Evolutionary conservation across 805 yeast genomes (phyloP).

Genomic region (Spathaspora passalidarum): DNA sequence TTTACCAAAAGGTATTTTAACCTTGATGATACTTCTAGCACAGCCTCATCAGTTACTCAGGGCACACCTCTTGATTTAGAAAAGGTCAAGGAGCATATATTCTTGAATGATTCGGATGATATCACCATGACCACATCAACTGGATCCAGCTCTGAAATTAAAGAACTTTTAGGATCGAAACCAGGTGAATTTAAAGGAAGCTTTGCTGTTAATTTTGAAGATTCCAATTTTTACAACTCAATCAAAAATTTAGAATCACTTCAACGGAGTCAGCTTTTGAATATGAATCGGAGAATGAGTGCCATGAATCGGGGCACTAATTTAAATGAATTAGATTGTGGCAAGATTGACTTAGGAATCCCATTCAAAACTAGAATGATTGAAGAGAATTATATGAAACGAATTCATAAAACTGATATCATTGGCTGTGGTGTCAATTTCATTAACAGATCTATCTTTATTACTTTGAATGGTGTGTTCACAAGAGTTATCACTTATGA

Average conservation of each 20-base stretch:
- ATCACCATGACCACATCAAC: background rate
- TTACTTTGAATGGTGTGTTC: slow-evolving; percentile 76
- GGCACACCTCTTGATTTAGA: slow-evolving; percentile 25
- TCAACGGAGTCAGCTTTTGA: slow-evolving; percentile 30
- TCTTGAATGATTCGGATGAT: slow-evolving; percentile 12
- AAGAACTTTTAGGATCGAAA: slow-evolving; percentile 25
- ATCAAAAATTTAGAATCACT: slow-evolving; percentile 26
- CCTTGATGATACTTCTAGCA: slow-evolving; percentile 14
- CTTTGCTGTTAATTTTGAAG: slow-evolving; percentile 39
- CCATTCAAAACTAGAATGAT: slow-evolving; percentile 27
- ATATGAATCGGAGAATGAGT: slow-evolving; percentile 34
- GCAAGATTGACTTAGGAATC: slow-evolving; percentile 34
- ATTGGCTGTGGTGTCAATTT: slow-evolving; percentile 86
- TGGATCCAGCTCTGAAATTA: slow-evolving; percentile 12
- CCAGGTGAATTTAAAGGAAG: slow-evolving; percentile 43
- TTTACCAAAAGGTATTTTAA: slow-evolving; percentile 26
- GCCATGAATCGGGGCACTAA: slow-evolving; percentile 24
- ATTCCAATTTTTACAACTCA: slow-evolving; percentile 38
- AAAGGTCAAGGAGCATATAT: slow-evolving; percentile 24
- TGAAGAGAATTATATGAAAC: slow-evolving; percentile 11
- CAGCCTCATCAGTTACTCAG: slow-evolving; percentile 1
- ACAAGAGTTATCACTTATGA: slow-evolving; percentile 23
- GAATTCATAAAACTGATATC: slow-evolving; percentile 42
- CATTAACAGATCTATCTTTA: slow-evolving; percentile 58
- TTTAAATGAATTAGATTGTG: slow-evolving; percentile 25